Evolutionary conservation across 345 rosid species (phyloP).

Genomic region (Lumnitzera racemosa): DNA sequence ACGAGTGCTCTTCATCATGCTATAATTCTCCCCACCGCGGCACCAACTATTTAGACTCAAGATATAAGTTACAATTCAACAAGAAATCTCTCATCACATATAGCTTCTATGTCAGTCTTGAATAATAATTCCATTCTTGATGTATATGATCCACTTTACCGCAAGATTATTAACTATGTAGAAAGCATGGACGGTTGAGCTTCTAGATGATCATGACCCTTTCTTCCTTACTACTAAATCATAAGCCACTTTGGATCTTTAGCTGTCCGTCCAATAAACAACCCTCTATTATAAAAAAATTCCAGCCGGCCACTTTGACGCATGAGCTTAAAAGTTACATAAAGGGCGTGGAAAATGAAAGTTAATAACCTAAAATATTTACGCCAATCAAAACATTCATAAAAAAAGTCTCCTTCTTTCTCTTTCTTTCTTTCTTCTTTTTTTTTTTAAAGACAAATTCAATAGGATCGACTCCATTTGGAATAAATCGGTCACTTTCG

Average conservation of each 20-base stretch:
- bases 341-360: conserved; percentile 12
- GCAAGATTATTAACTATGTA: background rate
- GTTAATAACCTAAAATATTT: conserved; percentile 16
- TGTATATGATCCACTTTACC: too few species aligned
- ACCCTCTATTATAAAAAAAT: conserved; percentile 8
- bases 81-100: too few species aligned
- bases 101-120: too few species aligned
- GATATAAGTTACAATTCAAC: too few species aligned
- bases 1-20: too few species aligned
- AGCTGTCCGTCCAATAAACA: conserved; percentile 16
- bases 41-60: too few species aligned
- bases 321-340: background rate
- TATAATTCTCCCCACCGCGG: too few species aligned
- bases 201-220: conserved; percentile 6
- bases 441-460: too few species aligned
- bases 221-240: background rate
- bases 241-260: conserved; percentile 22
- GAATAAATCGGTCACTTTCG: too few species aligned
- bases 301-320: conserved; percentile 1
- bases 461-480: too few species aligned
- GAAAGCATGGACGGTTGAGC: conserved; percentile 14
- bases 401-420: background rate
- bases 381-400: background rate
- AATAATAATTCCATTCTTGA: too few species aligned
- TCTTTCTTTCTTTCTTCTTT: too few species aligned